phyloP scores from a whole-genome alignment of 2,329 filamentous ascomycete species.

The Tolypocladium guangdongense region DNA sequence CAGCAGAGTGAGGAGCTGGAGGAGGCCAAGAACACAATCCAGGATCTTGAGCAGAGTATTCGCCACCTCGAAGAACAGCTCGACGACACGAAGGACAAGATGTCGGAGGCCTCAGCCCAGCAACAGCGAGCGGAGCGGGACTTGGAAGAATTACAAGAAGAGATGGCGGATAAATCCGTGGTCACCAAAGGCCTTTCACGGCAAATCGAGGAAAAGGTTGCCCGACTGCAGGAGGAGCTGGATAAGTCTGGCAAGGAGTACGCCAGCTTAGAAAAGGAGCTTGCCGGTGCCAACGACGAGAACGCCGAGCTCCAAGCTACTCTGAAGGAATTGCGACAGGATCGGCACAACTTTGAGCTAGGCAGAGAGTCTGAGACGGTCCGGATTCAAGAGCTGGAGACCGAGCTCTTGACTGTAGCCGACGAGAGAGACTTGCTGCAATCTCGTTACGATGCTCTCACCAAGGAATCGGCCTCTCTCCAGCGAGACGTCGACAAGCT shows the following conservation, averaged over 20 bases:
- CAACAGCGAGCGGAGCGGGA: conserved; percentile 48
- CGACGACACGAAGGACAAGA: conserved; percentile 42
- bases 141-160: conserved; percentile 59
- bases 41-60: conserved; percentile 45
- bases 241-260: conserved; percentile 39
- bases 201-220: conserved; percentile 62
- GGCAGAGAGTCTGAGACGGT: conserved; percentile 27
- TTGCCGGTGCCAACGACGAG: conserved; percentile 33
- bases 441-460: conserved; percentile 55
- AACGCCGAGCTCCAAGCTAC: conserved; percentile 32
- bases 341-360: conserved; percentile 18
- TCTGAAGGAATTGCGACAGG: conserved; percentile 28
- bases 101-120: conserved; percentile 40
- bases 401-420: conserved; percentile 45
- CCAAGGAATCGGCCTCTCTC: conserved; percentile 53
- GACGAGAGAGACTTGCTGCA: conserved; percentile 63
- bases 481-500: conserved; percentile 50
- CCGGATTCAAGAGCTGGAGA: conserved; percentile 44
- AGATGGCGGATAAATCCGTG: conserved; percentile 70
- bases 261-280: conserved; percentile 40
- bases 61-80: conserved; percentile 42
- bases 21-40: conserved; percentile 46
- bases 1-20: conserved; percentile 38
- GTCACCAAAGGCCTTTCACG: conserved; percentile 63
- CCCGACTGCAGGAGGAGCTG: conserved; percentile 56